Percentiles rank a stretch among this genome's conserved stretches.
Conservation (phyloP, 352 stramenopile species). For the Pythium sp. region DNA sequence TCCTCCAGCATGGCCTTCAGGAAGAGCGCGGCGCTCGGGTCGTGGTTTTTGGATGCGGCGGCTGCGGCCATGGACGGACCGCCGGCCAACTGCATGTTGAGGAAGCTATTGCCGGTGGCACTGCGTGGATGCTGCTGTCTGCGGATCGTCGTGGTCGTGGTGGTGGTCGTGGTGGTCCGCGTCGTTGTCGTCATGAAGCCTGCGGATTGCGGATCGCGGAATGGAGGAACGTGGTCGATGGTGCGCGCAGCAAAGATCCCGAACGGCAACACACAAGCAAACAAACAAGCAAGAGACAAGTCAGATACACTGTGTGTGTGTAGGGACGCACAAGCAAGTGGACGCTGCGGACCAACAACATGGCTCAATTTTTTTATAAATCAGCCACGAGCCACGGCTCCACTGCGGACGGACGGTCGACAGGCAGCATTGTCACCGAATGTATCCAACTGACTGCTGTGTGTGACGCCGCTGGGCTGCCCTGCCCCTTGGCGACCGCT, state of each 20-base stretch:
- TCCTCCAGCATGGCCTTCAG: slow-evolving; percentile 32
- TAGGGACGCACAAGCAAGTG: not conserved
- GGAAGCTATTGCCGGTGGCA: not conserved
- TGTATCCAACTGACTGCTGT: slow-evolving; percentile 1
- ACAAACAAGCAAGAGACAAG: not conserved
- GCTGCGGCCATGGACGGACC: not conserved
- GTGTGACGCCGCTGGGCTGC: not conserved
- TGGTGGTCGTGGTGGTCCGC: slow-evolving; percentile 23
- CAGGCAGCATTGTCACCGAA: not conserved
- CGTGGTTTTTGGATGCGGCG: not conserved
- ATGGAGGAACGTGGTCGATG: not conserved
- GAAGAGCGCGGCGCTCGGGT: slow-evolving; percentile 6
- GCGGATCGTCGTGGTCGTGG: slow-evolving; percentile 20
- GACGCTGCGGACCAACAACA: not conserved
- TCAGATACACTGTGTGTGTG: not conserved
- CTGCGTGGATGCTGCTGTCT: not conserved
- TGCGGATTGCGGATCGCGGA: slow-evolving; percentile 35
- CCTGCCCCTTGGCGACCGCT: slow-evolving; percentile 7
- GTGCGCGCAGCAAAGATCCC: not conserved
- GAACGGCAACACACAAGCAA: not conserved
- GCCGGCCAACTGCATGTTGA: not conserved
- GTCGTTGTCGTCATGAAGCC: slow-evolving; percentile 23
- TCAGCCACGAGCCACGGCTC: not conserved
- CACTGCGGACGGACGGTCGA: not conserved
- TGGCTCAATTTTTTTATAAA: not conserved